These are phyloP conservation scores for Tuber indicum DNA, from an alignment of 495 filamentous ascomycete species.

Conservation along the genomic window DNA sequence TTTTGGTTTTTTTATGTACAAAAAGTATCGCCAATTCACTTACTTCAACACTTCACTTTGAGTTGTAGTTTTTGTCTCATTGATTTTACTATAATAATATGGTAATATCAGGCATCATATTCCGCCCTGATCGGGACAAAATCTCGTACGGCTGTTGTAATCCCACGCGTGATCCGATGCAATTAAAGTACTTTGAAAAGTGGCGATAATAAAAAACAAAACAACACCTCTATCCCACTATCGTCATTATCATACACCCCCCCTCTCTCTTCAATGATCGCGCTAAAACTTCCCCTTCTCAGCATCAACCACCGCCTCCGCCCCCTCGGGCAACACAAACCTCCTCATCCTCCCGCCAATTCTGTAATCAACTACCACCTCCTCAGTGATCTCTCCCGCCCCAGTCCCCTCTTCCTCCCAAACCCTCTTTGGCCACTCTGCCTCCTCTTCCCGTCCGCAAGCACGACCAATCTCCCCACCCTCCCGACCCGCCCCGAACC, in stretches of 20 bases:
- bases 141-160: neutral
- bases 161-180: neutral
- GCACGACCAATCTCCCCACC: slow-evolving; percentile 62
- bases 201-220: neutral
- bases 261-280: neutral
- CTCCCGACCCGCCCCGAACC: slow-evolving; percentile 30
- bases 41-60: neutral
- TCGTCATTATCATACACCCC: neutral
- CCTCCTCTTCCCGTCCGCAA: slow-evolving; percentile 67
- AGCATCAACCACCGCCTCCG: slow-evolving; percentile 58
- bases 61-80: neutral
- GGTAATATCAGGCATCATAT: neutral
- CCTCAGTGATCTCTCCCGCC: slow-evolving; percentile 61
- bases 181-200: neutral
- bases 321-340: slow-evolving; percentile 59
- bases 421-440: slow-evolving; percentile 77
- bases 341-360: slow-evolving; percentile 74
- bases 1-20: neutral
- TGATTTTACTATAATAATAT: neutral
- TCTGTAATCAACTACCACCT: slow-evolving; percentile 69
- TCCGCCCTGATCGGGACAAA: neutral
- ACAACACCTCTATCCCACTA: neutral
- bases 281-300: slow-evolving; percentile 10
- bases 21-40: neutral
- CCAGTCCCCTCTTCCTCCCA: slow-evolving; percentile 50